Percentiles rank a stretch among this genome's conserved stretches.
phyloP scores from a whole-genome alignment of 73 alveolate species.

The Tetrahymena thermophila region DNA sequence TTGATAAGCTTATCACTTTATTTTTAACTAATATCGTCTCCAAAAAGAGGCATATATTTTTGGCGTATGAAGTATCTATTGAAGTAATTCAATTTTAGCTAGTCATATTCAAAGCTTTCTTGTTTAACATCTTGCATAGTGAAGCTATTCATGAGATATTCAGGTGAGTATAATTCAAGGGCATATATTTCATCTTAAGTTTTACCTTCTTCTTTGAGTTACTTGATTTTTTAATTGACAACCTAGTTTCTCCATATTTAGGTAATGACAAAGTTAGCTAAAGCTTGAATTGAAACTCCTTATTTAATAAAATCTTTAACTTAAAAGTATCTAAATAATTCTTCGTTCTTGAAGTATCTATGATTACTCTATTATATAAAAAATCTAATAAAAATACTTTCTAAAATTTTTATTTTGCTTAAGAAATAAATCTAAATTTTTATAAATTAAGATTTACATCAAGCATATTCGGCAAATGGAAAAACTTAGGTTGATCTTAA shows the following conservation, averaged over 20 bases:
- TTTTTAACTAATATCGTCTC: background rate
- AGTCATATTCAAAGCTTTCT: background rate
- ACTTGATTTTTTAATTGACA: background rate
- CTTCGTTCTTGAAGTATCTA: background rate
- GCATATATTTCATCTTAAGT: background rate
- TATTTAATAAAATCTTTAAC: background rate
- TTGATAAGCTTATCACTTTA: background rate
- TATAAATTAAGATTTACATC: background rate
- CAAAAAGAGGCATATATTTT: background rate
- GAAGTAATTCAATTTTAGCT: background rate
- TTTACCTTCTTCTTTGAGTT: background rate
- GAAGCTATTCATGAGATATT: background rate
- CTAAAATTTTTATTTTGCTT: too few relatives aligned
- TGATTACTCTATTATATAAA: background rate
- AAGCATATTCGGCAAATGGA: background rate
- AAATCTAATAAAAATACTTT: background rate
- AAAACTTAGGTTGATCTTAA: background rate
- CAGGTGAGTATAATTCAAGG: background rate
- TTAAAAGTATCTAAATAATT: background rate
- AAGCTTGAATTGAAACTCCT: background rate
- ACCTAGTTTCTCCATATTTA: background rate
- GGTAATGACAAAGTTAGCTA: background rate
- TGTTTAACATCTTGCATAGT: background rate
- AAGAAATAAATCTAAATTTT: too few relatives aligned
- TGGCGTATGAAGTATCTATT: background rate